Evolutionary conservation across 1,284 basidiomycete species (phyloP).

Genomic region (Cryptococcus sp.): DNA sequence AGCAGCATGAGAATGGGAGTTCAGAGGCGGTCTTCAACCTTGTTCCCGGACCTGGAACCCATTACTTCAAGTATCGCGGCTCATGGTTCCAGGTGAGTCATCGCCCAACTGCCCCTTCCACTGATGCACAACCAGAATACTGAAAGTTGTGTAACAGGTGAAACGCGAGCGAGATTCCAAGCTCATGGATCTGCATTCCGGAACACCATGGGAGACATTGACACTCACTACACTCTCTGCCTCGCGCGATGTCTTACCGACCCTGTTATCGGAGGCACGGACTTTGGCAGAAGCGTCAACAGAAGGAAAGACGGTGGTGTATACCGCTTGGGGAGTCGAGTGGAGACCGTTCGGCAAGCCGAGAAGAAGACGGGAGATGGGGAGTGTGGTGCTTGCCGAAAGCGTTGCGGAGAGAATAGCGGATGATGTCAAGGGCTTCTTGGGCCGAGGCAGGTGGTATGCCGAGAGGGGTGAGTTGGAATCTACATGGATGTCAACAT

Average conservation of each 20-base stretch:
- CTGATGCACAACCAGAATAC: not conserved
- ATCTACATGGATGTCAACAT: not conserved
- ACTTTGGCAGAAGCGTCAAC: slow-evolving; percentile 81
- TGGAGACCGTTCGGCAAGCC: slow-evolving; percentile 97
- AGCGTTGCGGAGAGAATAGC: slow-evolving; percentile 79
- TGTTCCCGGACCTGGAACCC: slow-evolving; percentile 92
- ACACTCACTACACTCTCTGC: slow-evolving; percentile 89
- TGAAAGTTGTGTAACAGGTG: slow-evolving; percentile 59
- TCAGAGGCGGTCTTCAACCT: slow-evolving; percentile 85
- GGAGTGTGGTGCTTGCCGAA: slow-evolving; percentile 85
- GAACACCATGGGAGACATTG: slow-evolving; percentile 96
- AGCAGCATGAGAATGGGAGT: slow-evolving; percentile 85
- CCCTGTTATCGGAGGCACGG: slow-evolving; percentile 81
- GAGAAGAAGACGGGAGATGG: slow-evolving; percentile 78
- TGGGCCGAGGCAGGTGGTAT: slow-evolving; percentile 88
- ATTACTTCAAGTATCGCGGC: slow-evolving; percentile 85
- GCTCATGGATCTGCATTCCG: slow-evolving; percentile 86
- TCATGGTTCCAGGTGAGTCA: slow-evolving; percentile 81
- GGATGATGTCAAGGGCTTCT: slow-evolving; percentile 77
- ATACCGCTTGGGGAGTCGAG: slow-evolving; percentile 94
- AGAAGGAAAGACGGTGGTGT: slow-evolving; percentile 93
- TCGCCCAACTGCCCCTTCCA: too few species aligned
- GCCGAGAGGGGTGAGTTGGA: slow-evolving; percentile 76
- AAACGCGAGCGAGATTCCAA: slow-evolving; percentile 90
- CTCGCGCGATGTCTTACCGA: slow-evolving; percentile 77